Conservation (phyloP, 2,329 filamentous ascomycete species). For the Aureobasidium musti region DNA sequence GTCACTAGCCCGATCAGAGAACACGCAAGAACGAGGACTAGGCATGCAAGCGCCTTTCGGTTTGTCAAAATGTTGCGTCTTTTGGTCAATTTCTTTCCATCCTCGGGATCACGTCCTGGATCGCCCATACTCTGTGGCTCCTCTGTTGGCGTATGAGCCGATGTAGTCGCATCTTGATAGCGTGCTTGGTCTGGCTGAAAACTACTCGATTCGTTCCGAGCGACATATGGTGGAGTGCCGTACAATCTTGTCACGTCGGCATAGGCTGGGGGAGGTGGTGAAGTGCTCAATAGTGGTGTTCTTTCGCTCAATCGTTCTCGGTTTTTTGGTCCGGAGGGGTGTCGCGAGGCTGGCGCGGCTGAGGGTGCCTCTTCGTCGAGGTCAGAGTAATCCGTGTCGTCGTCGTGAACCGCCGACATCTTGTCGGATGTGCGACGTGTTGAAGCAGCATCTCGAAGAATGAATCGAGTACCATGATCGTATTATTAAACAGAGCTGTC, state of each 20-base stretch:
- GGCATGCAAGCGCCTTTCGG: constrained; percentile 1
- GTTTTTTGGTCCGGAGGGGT: constrained; percentile 8
- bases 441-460: neutral
- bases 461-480: neutral
- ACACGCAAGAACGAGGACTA: neutral
- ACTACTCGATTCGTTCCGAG: neutral
- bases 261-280: constrained; percentile 29
- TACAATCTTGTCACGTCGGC: constrained; percentile 21
- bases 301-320: constrained; percentile 20
- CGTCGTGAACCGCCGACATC: constrained; percentile 22
- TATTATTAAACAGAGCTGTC: neutral
- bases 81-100: neutral
- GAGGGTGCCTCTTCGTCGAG: constrained; percentile 17
- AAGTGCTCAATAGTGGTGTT: constrained; percentile 25
- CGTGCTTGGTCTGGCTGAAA: neutral
- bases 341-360: neutral
- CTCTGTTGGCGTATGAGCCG: neutral
- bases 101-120: neutral
- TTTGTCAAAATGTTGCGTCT: neutral
- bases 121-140: constrained; percentile 23
- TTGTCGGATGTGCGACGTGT: neutral
- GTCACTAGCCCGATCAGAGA: neutral
- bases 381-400: constrained; percentile 26
- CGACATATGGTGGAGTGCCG: constrained; percentile 4
- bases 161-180: neutral